phyloP scores from a whole-genome alignment of 225 moss, liverwort and hornwort species.

The Climacium dendroides region DNA sequence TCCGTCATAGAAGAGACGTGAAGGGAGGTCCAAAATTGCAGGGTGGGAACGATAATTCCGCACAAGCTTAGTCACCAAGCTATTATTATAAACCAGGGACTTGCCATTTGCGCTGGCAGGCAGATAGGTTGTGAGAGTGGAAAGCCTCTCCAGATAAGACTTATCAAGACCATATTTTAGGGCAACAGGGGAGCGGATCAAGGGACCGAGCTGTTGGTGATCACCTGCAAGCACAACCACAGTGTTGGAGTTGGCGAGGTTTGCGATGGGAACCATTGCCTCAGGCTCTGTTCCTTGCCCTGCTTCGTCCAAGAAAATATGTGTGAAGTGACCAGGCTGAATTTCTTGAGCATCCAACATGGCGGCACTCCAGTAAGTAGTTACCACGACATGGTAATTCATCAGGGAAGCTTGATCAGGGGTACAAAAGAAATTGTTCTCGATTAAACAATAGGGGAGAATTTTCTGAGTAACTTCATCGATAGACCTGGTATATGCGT shows the following conservation, averaged over 20 bases:
- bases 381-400: constrained; percentile 40
- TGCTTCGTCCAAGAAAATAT: constrained; percentile 56
- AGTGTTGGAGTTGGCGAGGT: constrained; percentile 34
- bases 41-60: constrained; percentile 57
- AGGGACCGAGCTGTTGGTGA: constrained; percentile 43
- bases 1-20: constrained; percentile 47
- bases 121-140: constrained; percentile 29
- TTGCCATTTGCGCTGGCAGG: constrained; percentile 37
- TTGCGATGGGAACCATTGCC: constrained; percentile 45
- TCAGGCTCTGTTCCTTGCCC: constrained; percentile 54
- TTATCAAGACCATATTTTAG: constrained; percentile 42
- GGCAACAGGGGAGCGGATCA: constrained; percentile 42
- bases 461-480: constrained; percentile 23
- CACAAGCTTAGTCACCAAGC: constrained; percentile 49
- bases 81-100: constrained; percentile 31
- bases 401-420: constrained; percentile 31
- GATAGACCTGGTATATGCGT: constrained; percentile 38
- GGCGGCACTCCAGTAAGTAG: constrained; percentile 50
- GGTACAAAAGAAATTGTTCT: constrained; percentile 39
- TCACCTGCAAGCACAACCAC: constrained; percentile 53
- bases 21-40: constrained; percentile 47
- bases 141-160: constrained; percentile 42
- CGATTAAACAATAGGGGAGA: constrained; percentile 27
- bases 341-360: constrained; percentile 56
- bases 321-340: constrained; percentile 43